phyloP scores from a whole-genome alignment of 768 basidiomycete species.

The Mycena indigotica region DNA sequence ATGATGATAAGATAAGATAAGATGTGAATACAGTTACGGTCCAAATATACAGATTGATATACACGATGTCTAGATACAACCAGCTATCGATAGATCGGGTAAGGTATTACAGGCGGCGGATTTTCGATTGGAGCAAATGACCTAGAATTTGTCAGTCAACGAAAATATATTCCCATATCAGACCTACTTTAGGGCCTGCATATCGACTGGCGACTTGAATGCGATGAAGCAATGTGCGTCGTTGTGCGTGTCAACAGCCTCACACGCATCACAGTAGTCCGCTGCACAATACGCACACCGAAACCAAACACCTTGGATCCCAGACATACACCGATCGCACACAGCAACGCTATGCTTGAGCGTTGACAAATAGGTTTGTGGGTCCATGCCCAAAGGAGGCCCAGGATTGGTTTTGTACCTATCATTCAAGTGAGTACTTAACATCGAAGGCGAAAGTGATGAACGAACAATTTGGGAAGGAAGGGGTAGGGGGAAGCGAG shows the following conservation, averaged over 20 bases:
- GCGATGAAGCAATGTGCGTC: constrained; percentile 82
- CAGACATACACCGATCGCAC: constrained; percentile 85
- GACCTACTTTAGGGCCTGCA: constrained; percentile 67
- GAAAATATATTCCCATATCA: neutral
- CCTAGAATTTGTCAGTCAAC: constrained; percentile 34
- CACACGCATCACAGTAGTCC: constrained; percentile 87
- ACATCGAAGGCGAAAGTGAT: neutral
- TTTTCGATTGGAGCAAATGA: constrained; percentile 60
- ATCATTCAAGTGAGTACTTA: constrained; percentile 19
- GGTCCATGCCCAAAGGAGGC: constrained; percentile 40
- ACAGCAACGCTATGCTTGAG: constrained; percentile 68
- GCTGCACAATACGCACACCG: constrained; percentile 85
- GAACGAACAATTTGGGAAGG: constrained; percentile 66
- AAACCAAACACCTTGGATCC: constrained; percentile 88
- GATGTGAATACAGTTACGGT: too few relatives aligned
- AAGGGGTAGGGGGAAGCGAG: constrained; percentile 56
- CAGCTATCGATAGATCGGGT: constrained; percentile 56
- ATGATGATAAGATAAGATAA: too few relatives aligned
- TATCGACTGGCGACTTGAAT: constrained; percentile 83
- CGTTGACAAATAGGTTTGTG: constrained; percentile 60
- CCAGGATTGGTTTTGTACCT: constrained; percentile 72
- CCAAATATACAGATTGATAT: too few relatives aligned
- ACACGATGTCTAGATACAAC: too few relatives aligned
- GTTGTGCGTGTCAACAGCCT: constrained; percentile 80
- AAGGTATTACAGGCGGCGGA: constrained; percentile 63